Evolutionary conservation across 805 yeast genomes (phyloP).

Genomic region (Teunomyces pallodes): DNA sequence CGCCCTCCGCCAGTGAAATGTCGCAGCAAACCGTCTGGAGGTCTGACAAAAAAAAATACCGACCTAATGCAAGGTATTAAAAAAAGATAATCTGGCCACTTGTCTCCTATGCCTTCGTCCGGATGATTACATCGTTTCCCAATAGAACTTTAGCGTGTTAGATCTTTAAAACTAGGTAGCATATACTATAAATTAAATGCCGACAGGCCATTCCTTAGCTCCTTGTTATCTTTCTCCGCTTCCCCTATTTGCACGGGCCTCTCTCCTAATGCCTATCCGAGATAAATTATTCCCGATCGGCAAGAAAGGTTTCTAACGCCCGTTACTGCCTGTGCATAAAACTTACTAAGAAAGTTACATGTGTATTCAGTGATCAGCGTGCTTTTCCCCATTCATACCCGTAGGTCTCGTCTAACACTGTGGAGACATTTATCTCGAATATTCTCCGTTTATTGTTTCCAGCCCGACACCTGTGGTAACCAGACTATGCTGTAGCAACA

Average conservation of each 20-base stretch:
- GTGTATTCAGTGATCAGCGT: too few species aligned
- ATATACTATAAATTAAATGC: too few species aligned
- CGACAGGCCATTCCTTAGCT: too few species aligned
- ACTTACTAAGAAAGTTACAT: too few species aligned
- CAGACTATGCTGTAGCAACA: conserved; percentile 1
- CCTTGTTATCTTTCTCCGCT: background rate
- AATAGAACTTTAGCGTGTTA: too few species aligned
- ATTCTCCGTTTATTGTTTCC: background rate
- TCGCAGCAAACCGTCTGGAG: background rate
- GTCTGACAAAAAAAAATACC: background rate
- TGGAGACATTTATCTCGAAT: background rate
- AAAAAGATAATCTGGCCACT: background rate
- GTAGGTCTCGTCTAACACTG: background rate
- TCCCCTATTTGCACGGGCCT: background rate
- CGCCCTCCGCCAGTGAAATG: background rate
- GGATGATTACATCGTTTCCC: too few species aligned
- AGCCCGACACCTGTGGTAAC: conserved; percentile 1
- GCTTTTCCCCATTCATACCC: background rate
- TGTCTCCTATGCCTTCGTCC: background rate
- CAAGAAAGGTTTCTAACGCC: background rate
- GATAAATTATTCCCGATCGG: background rate
- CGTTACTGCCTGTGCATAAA: too few species aligned
- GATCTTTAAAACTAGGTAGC: too few species aligned
- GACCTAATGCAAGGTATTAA: background rate
- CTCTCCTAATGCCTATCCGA: background rate